Evolutionary conservation across 1,139 yeast genomes (phyloP), one percentile per base, ranked within the genome.

Genomic region (Saccharomyces hybrid): DNA sequence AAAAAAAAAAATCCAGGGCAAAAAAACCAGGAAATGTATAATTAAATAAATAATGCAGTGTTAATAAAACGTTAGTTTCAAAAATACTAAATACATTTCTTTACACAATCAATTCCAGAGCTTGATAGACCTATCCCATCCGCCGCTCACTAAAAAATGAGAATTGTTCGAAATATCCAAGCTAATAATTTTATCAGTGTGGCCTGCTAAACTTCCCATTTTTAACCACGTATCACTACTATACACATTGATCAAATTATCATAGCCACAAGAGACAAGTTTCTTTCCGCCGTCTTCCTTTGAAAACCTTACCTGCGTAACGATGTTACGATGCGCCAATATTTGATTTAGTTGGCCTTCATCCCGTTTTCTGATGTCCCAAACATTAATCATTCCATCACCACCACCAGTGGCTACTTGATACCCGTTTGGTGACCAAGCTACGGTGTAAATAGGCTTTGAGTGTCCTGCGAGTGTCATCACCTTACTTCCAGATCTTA

Each of bases 391-490:
- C 1, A 84, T 73, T 47, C 91, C 83, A 69, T 91, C 98, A 0
- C 88, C 96, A 57, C 96, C 82, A 2, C 89, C 97, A 0, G 95
- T 83, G 1, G 90, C 91, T 4, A 90, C 64, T 53, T 85, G 84
- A 61, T 78, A 77, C 0, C 96, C 96, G 67, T 87, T 85, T 1
- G 81, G 78, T 1, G 93, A 76, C 85, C 95, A 91, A 59, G 82
- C 91, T 49, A 84, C 67, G 1, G 84, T 73, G 66, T 88, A 83
- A 1, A 93, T 80, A 0, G 90, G 89, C 55, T 83, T 79, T 5
- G 81, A 78, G 67, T 93, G 99, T 0, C 87, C 84, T 50, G 79
- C 76, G 4, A 89, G 68, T 3, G 77, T 71, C 67, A 81, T 75
- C 2, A 88, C 76, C 0, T 83, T 75, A 56, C 82, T 76, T 1